Percentiles rank a stretch among this genome's conserved stretches.
phyloP scores from a whole-genome alignment of 177 flowering plant genomes.

The Vitis hybrid region DNA sequence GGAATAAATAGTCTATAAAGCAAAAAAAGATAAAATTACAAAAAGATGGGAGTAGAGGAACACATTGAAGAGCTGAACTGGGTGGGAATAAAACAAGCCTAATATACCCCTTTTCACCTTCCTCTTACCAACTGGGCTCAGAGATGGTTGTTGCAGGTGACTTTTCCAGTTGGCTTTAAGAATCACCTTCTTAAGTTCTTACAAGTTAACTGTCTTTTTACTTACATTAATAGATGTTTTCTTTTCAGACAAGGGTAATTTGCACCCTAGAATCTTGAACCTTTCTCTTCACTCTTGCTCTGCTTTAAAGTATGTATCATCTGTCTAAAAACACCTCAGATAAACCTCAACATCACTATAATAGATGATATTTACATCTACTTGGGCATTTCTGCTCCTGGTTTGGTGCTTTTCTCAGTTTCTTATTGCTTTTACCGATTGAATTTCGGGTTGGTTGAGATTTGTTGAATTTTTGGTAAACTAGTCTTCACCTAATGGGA shows the following conservation, averaged over 20 bases:
- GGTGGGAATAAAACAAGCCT: no score
- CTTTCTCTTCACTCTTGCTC: background rate
- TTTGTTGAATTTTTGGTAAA: background rate
- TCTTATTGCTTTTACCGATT: background rate
- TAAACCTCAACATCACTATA: background rate
- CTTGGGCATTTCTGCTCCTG: background rate
- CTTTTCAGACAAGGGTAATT: background rate
- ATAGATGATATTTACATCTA: background rate
- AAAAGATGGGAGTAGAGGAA: background rate
- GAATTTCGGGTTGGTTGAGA: background rate
- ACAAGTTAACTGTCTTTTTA: background rate
- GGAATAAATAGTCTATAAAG: background rate
- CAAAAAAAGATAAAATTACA: background rate
- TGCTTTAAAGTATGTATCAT: background rate
- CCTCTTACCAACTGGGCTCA: no score
- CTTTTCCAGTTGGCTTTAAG: no score
- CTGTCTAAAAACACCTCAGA: background rate
- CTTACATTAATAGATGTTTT: background rate
- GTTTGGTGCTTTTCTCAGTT: background rate
- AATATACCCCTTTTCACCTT: no score
- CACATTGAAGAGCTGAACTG: no score
- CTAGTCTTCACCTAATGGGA: no score
- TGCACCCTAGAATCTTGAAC: background rate
- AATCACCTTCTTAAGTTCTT: background rate
- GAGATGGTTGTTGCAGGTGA: no score